Evolutionary conservation across 805 yeast species (phyloP), one percentile per base, ranked within the genome.

Genomic region (Cyberlindnera japonica): DNA sequence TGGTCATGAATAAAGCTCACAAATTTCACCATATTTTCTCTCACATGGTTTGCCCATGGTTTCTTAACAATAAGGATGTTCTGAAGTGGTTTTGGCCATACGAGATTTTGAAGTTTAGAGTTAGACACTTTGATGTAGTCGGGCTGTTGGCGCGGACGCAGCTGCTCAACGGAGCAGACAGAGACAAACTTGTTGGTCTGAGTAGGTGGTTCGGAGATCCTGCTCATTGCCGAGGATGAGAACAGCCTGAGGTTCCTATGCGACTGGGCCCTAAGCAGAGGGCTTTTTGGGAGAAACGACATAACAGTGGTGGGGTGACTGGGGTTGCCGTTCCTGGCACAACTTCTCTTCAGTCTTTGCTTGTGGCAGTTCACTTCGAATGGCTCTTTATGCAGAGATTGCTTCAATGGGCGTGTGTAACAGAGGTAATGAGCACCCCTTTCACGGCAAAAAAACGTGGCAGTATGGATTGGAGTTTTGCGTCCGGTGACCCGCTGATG

Each of bases 21-120:
- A 47, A 90, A 82, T 33, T 68, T 67, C 7, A 77, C 70, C 77
- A 83, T 76, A 4, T 93, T 88, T 6, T 67, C 63, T 12, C 81
- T 68, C 3, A 87, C 95, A 8, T 67, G 64, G 2, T 64, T 59
- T 37, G 86, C 77, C 81, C 85, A 78, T 2, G 96, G 96, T 57
- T 91, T 91, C 62, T 89, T 90, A 22, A 87, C 86, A 14, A 91
- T 68, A 40, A 83, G 72, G 9, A 91, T 76, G 57, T 90, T 91
- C 44, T 78, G 76, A 10, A 87, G 73, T 1, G 87, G 84, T 13
- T 64, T 58, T n/a, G 74, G 69, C 96, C 96, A 88, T 11, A 75
- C 62, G 32, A 89, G 57, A 20, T 75, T 70, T 49, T 76, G 79
- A 34, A 83, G 68, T 51, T 80, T 80, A 8, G 85, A 77, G 48